Conservation (phyloP, 192 early-diverging fungal species). For the Coemansia sp. region DNA sequence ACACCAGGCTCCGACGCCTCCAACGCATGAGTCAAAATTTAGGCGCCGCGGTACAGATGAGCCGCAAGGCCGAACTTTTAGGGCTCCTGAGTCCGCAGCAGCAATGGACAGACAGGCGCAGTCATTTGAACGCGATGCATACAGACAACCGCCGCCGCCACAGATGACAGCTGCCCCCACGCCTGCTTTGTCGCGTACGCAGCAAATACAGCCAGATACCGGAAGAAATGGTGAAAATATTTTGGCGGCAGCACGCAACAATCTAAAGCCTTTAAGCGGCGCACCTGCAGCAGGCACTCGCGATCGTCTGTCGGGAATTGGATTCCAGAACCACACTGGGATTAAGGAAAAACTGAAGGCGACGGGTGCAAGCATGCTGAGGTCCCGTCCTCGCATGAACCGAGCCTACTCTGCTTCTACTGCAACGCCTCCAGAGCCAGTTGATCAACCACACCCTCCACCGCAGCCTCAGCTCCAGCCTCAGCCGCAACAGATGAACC, state of each 20-base stretch:
- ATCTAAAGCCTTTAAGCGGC: conserved; percentile 19
- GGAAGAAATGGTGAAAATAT: conserved; percentile 20
- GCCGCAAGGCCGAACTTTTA: no score
- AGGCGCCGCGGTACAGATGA: conserved; percentile 11
- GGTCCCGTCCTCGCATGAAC: conserved; percentile 35
- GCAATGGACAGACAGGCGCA: not conserved
- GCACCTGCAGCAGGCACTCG: not conserved
- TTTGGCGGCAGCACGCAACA: conserved; percentile 36
- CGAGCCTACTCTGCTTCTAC: conserved; percentile 25
- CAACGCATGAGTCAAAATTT: conserved; percentile 2
- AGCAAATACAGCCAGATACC: no score
- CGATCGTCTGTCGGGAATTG: conserved; percentile 9
- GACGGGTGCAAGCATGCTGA: conserved; percentile 41
- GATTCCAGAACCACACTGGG: conserved; percentile 15
- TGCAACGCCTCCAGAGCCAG: not conserved
- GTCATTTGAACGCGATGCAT: conserved; percentile 4
- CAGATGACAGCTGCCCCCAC: not conserved
- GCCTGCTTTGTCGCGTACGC: not conserved
- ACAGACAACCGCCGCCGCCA: conserved; percentile 2
- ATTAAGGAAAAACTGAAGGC: conserved; percentile 47
- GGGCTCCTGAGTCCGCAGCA: not conserved
- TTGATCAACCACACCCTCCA: conserved; percentile 11
- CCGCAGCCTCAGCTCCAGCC: conserved; percentile 8
- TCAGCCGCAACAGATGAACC: conserved; percentile 2
- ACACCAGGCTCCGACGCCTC: not conserved